Conservation (phyloP, 2,329 filamentous ascomycete genomes). For the Rhexocercosporidium sp. region DNA sequence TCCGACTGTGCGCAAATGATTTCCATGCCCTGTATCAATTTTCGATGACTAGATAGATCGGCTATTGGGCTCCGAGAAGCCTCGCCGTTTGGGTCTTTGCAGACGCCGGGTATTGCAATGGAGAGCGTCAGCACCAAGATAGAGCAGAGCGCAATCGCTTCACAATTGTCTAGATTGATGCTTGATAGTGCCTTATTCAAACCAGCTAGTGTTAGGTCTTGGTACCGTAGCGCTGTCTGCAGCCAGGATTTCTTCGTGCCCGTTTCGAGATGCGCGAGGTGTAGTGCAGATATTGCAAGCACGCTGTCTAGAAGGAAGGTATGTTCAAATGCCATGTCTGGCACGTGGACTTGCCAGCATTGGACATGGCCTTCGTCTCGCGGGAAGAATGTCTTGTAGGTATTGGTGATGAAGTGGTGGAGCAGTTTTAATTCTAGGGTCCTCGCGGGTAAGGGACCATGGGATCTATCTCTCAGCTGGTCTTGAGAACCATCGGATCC, state of each 20-base stretch:
- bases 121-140: constrained; percentile 8
- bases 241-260: constrained; percentile 10
- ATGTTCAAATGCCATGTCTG: constrained; percentile 43
- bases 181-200: constrained; percentile 23
- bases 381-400: constrained; percentile 30
- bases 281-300: constrained; percentile 45
- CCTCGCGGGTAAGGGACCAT: not conserved
- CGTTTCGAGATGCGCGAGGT: constrained; percentile 27
- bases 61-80: constrained; percentile 5
- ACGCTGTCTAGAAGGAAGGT: constrained; percentile 49
- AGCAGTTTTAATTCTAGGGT: constrained; percentile 26
- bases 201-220: constrained; percentile 22
- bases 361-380: constrained; percentile 18
- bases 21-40: constrained; percentile 7
- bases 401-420: constrained; percentile 33
- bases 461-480: not conserved
- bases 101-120: constrained; percentile 1
- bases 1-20: not conserved
- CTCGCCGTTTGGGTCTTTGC: not conserved
- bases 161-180: constrained; percentile 25
- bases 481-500: not conserved
- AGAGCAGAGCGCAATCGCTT: constrained; percentile 5
- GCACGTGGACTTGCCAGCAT: constrained; percentile 44
- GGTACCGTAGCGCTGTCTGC: constrained; percentile 20
- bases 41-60: not conserved